Evolutionary conservation across 306 rosid species (phyloP).

Genomic region (Acacia melanoxylon): DNA sequence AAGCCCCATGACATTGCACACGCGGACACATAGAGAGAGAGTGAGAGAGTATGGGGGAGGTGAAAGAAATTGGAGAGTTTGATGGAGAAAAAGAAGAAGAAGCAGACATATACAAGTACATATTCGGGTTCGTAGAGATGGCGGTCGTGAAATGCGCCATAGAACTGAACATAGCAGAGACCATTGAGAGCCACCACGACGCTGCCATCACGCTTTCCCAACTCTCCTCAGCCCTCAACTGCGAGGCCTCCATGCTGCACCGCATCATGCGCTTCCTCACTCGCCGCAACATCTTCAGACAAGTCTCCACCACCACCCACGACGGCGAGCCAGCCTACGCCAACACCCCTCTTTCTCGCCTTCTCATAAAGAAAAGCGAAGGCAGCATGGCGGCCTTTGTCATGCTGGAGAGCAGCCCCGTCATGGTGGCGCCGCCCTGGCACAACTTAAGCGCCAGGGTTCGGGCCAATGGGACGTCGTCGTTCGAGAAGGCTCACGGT

Average conservation of each 20-base stretch:
- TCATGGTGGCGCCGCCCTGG: conserved; percentile 58
- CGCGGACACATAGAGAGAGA: background rate
- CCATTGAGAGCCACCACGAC: conserved; percentile 51
- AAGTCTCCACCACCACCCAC: background rate
- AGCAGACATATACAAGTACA: conserved; percentile 52
- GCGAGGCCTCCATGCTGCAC: conserved; percentile 38
- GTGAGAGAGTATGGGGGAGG: conserved; percentile 20
- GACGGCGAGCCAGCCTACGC: background rate
- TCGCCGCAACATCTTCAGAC: conserved; percentile 50
- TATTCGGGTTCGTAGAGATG: conserved; percentile 56
- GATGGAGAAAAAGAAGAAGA: conserved; percentile 25
- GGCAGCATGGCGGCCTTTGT: conserved; percentile 25
- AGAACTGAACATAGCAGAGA: conserved; percentile 67
- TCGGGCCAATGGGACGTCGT: background rate
- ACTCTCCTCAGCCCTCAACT: conserved; percentile 43
- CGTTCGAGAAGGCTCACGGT: conserved; percentile 51
- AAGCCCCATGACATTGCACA: background rate
- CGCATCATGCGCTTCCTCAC: conserved; percentile 62
- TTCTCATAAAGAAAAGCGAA: conserved; percentile 25
- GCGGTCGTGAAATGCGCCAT: conserved; percentile 68
- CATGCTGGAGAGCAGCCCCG: conserved; percentile 40
- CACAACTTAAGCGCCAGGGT: conserved; percentile 31
- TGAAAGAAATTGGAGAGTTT: no score
- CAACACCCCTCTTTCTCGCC: conserved; percentile 44
- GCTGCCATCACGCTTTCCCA: conserved; percentile 52